These are phyloP conservation scores for Botrytis squamosa DNA, from an alignment of 2,329 filamentous ascomycete genomes.

Conservation along the genomic window DNA sequence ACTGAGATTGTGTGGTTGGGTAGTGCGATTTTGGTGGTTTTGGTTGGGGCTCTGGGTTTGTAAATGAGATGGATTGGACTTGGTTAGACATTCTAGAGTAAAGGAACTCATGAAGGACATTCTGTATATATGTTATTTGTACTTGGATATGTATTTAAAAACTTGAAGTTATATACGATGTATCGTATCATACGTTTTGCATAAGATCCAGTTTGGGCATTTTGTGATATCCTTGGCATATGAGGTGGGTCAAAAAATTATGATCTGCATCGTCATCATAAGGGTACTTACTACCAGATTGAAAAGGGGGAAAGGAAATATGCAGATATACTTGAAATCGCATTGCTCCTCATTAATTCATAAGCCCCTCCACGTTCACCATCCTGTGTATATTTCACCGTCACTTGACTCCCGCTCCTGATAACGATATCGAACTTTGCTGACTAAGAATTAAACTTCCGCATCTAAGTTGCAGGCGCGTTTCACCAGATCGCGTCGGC, in stretches of 20 bases:
- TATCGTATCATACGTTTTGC: not conserved
- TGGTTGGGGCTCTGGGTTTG: not conserved
- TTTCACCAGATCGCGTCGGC: constrained; percentile 5
- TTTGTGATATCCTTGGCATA: not conserved
- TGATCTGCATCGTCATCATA: constrained; percentile 9
- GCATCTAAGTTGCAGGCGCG: not conserved
- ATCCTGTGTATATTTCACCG: not conserved
- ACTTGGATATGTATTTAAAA: not conserved
- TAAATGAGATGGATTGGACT: not conserved
- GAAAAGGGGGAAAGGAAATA: constrained; percentile 6
- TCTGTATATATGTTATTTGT: not conserved
- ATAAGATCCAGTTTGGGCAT: not conserved
- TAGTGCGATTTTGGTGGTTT: not conserved
- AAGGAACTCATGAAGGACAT: not conserved
- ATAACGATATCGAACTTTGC: not conserved
- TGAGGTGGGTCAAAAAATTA: not conserved
- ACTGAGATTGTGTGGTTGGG: not conserved
- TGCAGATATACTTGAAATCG: constrained; percentile 6
- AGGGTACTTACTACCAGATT: not conserved
- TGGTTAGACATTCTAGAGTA: too few species aligned
- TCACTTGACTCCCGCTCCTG: not conserved
- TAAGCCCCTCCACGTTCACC: constrained; percentile 5
- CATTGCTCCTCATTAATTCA: not conserved
- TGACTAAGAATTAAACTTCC: constrained; percentile 6
- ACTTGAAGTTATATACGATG: not conserved